Evolutionary conservation across 1,139 yeast genomes (phyloP), one percentile per base, ranked within the genome.

Genomic region (Hyphopichia wangnamkhiaoensis): DNA sequence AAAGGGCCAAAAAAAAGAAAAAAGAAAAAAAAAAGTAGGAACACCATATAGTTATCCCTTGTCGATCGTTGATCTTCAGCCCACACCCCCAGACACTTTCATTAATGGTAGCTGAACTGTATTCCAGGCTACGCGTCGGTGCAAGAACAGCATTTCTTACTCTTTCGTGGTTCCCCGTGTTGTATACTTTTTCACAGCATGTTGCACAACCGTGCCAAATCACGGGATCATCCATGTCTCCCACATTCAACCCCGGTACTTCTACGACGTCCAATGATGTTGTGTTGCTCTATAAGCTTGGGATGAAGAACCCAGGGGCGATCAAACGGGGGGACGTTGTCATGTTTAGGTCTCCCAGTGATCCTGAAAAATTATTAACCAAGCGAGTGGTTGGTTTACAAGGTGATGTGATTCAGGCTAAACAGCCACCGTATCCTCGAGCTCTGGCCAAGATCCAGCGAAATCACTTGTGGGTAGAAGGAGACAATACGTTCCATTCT

Each of bases 391-490:
- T 84, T 45, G 97, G 85, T 1, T 53, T 80, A 1, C 89, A 79
- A 41, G 91, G 93, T 19, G 95, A 88, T 50, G 58, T 69, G 3
- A 71, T 90, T 0, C 54, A 61, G 18, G 80, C 95, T 1, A 68
- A 83, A 41, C 65, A 74, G 9, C 59, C 63, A 23, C 81, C 81
- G 15, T 88, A 85, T 55, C 93, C 95, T 1, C 76, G 80, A 52
- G 65, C 71, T 2, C 66, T 68, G 32, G 81, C 84, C 7, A 63
- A 64, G 19, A 66, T 91, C 2, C 96, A 96, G 3, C 63, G 87
- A 41, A 84, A 82, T 52, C 98, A 91, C 57, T 53, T 88, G 10
- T 91, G 97, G 97, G 90, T 90, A 0, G 97, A 91, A 59, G 98
- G 98, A 3, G 98, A 91, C 58, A 90, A 89, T 56, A 61, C 63